phyloP scores from a whole-genome alignment of 495 filamentous ascomycete genomes.

The Aspergillus sclerotioniger region DNA sequence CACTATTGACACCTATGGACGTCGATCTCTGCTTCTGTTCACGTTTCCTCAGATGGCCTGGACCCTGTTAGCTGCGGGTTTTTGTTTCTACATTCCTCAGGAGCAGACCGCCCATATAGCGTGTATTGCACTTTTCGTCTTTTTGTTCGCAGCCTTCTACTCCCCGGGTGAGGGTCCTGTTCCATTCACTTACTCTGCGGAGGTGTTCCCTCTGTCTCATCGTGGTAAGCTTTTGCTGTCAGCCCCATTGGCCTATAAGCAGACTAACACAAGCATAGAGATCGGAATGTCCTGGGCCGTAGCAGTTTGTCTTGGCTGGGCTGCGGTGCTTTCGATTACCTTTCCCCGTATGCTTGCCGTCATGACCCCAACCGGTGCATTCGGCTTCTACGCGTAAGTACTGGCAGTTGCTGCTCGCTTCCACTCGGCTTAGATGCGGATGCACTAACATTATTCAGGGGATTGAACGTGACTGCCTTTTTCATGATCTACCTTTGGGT shows the following conservation, averaged over 20 bases:
- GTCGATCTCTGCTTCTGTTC: conserved; percentile 71
- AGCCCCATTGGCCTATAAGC: conserved; percentile 7
- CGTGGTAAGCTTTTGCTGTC: conserved; percentile 39
- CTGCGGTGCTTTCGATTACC: conserved; percentile 67
- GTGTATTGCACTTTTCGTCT: conserved; percentile 64
- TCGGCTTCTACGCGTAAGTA: conserved; percentile 49
- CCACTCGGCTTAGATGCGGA: background rate
- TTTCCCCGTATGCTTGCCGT: conserved; percentile 63
- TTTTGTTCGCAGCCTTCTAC: conserved; percentile 66
- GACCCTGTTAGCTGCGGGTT: conserved; percentile 69
- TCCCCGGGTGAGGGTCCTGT: conserved; percentile 70
- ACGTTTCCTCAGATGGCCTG: conserved; percentile 86
- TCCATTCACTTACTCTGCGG: conserved; percentile 72
- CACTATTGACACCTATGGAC: conserved; percentile 84
- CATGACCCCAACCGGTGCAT: conserved; percentile 53
- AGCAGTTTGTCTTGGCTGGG: conserved; percentile 70
- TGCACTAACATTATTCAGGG: conserved; percentile 38
- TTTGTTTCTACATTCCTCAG: conserved; percentile 65
- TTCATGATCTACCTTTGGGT: conserved; percentile 72
- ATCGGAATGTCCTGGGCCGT: conserved; percentile 77
- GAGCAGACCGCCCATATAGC: conserved; percentile 52
- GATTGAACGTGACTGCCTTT: conserved; percentile 65
- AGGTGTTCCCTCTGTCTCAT: conserved; percentile 76
- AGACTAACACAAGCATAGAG: conserved; percentile 35
- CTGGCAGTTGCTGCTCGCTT: background rate